Conservation (phyloP, 2,329 filamentous ascomycete species). For the Ceratocystis alfenasii region DNA sequence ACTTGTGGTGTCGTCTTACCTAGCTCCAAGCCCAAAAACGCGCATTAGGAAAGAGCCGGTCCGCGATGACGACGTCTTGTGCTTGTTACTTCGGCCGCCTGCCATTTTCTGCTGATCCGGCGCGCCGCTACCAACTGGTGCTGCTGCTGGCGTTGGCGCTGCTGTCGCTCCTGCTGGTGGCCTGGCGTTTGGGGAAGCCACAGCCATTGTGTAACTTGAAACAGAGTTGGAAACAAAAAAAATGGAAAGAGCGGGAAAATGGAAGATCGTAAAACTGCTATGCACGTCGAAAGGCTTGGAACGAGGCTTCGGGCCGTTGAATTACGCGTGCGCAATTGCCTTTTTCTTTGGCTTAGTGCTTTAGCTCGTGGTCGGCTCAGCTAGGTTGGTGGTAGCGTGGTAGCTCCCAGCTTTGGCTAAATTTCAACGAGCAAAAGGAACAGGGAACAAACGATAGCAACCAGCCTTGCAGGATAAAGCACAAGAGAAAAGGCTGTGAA, state of each 20-base stretch:
- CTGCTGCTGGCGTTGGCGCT: no score
- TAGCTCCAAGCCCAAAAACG: conserved; percentile 10
- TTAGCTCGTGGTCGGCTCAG: background rate
- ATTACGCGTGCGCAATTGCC: background rate
- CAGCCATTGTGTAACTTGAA: background rate
- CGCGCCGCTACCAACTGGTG: background rate
- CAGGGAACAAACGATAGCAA: background rate
- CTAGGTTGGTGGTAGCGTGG: background rate
- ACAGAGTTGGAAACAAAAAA: background rate
- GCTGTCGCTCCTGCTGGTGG: background rate
- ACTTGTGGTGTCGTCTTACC: conserved; percentile 1
- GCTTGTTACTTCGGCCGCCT: background rate
- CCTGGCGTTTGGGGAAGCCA: background rate
- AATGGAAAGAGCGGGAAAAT: no score
- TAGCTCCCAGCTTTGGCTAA: background rate
- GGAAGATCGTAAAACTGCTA: background rate
- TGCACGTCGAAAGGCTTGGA: background rate
- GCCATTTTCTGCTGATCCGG: background rate
- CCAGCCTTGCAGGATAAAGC: background rate
- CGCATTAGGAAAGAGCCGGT: conserved; percentile 5
- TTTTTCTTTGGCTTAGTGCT: background rate
- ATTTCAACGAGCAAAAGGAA: background rate
- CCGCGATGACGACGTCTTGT: background rate
- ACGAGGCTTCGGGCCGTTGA: background rate
- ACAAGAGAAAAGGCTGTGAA: background rate